Base-by-base conservation (phyloP, 148 eudicot genomes). In the Mesembryanthemum crystallinum region DNA sequence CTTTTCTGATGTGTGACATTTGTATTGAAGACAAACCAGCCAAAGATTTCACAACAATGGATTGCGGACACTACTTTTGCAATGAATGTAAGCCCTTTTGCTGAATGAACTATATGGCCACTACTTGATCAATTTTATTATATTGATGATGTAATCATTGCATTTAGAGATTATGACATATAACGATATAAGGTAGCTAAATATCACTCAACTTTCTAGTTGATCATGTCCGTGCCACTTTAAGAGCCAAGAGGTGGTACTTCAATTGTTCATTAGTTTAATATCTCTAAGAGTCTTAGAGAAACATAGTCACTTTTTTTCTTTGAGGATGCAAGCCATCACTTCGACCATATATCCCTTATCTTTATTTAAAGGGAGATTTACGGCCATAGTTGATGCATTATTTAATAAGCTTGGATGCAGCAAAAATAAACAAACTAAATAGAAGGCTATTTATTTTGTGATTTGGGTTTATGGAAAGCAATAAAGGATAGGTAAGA, bases 41-140 rank as follows among this genome's bases (percentile, higher is more conserved):
- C 7, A 64, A 57, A 25, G 81, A 83, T 32, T 68, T 81, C 58
- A 86, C 90, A 17, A 75, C 73, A 68, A 91, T 91, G 96, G 96
- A 91, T 30, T 91, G 96, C 45, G 90, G 88, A 72, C 96, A 91
- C 80, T 85, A 76, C 74, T 91, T 83, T 66, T 91, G 96, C 86
- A 87, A 91, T 76, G 77, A 77, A 28, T 91, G 96, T 91, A 77
- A 89, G 90, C 69, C 67, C 28, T 27, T 45, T 57, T 47, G 32
- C 54, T 67, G 54, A 45, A 54, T 7, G 9, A 67, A 37, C 27
- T 42, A 21, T 5, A n/a, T 25, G 49, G 8, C 32, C n/a, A 5
- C 14, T 3, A 14, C n/a, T n/a, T 66, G 51, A 39, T 66, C 51
- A 39, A 27, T 66, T 39, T 23, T 10, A 47, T 25, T 69, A 33